A percentile compares a stretch with the other conserved stretches of the same genome.
Evolutionary conservation across 805 yeast species (phyloP).

Genomic region (Saccharomyces mikatae): DNA sequence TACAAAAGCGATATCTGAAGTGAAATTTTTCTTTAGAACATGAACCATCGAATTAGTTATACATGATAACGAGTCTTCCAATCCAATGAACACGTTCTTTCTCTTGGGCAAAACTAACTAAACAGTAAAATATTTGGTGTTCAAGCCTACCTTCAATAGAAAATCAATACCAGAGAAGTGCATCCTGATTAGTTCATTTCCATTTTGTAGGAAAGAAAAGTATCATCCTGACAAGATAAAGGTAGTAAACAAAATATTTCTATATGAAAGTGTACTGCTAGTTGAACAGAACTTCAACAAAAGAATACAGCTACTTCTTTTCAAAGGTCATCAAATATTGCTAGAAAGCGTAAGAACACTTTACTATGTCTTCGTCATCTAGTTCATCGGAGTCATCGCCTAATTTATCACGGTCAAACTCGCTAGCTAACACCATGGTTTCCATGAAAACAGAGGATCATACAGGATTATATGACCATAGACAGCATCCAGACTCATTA

Average conservation of each 20-base stretch:
- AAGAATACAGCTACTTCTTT: background rate
- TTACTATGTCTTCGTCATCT: background rate
- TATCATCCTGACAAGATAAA: background rate
- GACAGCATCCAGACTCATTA: conserved; percentile 38
- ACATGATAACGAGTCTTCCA: background rate
- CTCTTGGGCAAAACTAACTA: background rate
- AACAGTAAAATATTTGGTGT: background rate
- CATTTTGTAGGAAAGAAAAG: background rate
- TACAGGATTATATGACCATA: conserved; percentile 39
- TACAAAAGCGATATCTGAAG: background rate
- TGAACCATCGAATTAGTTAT: background rate
- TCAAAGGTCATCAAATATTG: background rate
- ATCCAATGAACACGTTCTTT: background rate
- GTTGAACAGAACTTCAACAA: background rate
- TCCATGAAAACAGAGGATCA: conserved; percentile 35
- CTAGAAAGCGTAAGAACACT: background rate
- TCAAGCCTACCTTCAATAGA: background rate
- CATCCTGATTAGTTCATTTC: background rate
- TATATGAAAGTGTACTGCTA: background rate
- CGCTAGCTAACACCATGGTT: conserved; percentile 24
- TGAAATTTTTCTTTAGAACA: background rate
- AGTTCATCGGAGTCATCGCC: conserved; percentile 1
- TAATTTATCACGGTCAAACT: conserved; percentile 18
- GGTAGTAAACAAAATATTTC: background rate
- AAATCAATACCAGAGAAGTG: background rate